These are phyloP conservation scores for Platanthera guangdongensis DNA, from an alignment of 106 monocot species.

Conservation along the genomic window DNA sequence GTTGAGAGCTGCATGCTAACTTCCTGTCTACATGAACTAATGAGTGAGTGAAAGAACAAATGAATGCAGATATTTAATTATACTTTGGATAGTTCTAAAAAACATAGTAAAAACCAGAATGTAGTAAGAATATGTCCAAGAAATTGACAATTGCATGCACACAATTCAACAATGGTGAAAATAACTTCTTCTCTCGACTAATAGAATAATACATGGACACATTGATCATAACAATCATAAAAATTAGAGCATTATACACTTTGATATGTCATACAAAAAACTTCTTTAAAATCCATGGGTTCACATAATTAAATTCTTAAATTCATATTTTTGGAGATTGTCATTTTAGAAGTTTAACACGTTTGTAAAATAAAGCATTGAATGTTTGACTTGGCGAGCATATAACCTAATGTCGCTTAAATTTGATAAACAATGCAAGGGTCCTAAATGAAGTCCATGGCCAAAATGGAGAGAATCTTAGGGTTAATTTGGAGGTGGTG, in stretches of 20 bases:
- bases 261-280: neutral
- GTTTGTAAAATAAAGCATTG: neutral
- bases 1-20: conserved; percentile 76
- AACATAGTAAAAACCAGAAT: neutral
- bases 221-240: neutral
- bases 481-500: no score
- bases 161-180: neutral
- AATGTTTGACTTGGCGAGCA: neutral
- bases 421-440: neutral
- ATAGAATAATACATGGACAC: neutral
- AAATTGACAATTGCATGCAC: neutral
- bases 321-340: no score
- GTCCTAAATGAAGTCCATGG: neutral
- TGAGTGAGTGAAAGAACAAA: conserved; percentile 1
- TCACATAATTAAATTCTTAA: no score
- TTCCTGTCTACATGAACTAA: conserved; percentile 38
- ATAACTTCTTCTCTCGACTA: neutral
- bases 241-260: neutral
- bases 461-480: no score
- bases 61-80: neutral
- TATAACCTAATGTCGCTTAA: neutral
- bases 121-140: neutral
- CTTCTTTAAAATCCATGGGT: no score
- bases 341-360: neutral
- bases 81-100: neutral